Conservation (phyloP, 1,284 basidiomycete genomes). For the Thelephora terrestris region DNA sequence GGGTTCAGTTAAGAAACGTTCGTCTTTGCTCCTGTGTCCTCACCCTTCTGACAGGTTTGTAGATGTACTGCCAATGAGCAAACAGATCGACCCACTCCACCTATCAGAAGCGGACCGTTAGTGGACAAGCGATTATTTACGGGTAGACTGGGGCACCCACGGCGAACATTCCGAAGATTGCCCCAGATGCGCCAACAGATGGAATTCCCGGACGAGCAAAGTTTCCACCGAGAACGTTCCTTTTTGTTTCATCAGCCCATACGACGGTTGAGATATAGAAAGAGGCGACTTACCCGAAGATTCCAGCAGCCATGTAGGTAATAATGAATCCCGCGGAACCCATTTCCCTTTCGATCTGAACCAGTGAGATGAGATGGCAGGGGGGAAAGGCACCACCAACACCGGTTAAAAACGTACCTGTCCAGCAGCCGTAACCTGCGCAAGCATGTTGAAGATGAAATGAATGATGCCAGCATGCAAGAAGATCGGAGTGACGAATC, state of each 20-base stretch:
- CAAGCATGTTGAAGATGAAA: constrained; percentile 82
- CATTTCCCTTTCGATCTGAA: constrained; percentile 76
- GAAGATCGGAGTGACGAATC: constrained; percentile 83
- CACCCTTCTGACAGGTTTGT: constrained; percentile 70
- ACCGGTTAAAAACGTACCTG: constrained; percentile 38
- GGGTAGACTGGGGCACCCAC: constrained; percentile 29
- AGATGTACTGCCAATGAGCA: constrained; percentile 87
- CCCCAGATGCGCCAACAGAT: constrained; percentile 88
- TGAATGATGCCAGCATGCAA: constrained; percentile 90
- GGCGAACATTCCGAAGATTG: constrained; percentile 88
- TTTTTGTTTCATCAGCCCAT: constrained; percentile 16
- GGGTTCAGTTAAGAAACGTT: background rate
- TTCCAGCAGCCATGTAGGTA: constrained; percentile 82
- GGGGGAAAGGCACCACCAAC: background rate
- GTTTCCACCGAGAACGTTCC: constrained; percentile 84
- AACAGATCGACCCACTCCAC: constrained; percentile 82
- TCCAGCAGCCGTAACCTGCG: constrained; percentile 71
- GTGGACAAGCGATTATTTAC: background rate
- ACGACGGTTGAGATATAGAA: background rate
- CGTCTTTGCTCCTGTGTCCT: constrained; percentile 8
- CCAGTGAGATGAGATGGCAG: background rate
- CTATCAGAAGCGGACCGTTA: constrained; percentile 20
- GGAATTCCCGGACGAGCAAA: constrained; percentile 86
- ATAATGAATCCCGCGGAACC: constrained; percentile 75
- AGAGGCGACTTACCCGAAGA: constrained; percentile 59